Evolutionary conservation across 495 filamentous ascomycete genomes (phyloP).

Genomic region (Penicillium bovifimosum): DNA sequence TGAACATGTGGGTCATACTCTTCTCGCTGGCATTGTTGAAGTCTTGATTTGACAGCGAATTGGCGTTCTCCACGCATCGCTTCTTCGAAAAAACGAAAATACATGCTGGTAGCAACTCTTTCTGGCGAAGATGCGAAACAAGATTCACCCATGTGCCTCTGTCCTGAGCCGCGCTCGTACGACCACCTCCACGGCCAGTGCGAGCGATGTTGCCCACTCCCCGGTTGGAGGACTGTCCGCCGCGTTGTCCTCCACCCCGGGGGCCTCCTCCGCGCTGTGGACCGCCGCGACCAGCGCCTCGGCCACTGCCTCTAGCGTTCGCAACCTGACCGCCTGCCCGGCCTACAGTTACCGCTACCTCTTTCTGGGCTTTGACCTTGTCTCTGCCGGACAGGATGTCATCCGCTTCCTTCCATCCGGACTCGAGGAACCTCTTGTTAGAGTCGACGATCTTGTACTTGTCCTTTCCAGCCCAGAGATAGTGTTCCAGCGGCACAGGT

Average conservation of each 20-base stretch:
- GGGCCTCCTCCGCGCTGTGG: slow-evolving; percentile 44
- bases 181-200: slow-evolving; percentile 74
- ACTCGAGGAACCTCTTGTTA: slow-evolving; percentile 83
- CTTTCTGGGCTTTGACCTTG: slow-evolving; percentile 59
- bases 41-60: slow-evolving; percentile 89
- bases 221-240: slow-evolving; percentile 48
- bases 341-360: slow-evolving; percentile 42
- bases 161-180: slow-evolving; percentile 85
- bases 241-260: slow-evolving; percentile 51
- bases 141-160: slow-evolving; percentile 96
- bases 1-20: slow-evolving; percentile 94
- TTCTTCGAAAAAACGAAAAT: slow-evolving; percentile 99
- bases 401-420: slow-evolving; percentile 93
- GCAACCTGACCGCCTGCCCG: slow-evolving; percentile 40
- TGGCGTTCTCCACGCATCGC: slow-evolving; percentile 92
- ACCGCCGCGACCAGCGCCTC: slow-evolving; percentile 14
- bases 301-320: slow-evolving; percentile 27
- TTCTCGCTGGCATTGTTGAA: slow-evolving; percentile 90
- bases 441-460: slow-evolving; percentile 93
- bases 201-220: slow-evolving; percentile 84
- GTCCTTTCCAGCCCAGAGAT: slow-evolving; percentile 85
- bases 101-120: slow-evolving; percentile 80
- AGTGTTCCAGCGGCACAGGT: slow-evolving; percentile 92
- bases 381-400: slow-evolving; percentile 76
- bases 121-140: slow-evolving; percentile 82